Evolutionary conservation across 805 yeast species (phyloP).

Genomic region (Yarrowia hollandica): DNA sequence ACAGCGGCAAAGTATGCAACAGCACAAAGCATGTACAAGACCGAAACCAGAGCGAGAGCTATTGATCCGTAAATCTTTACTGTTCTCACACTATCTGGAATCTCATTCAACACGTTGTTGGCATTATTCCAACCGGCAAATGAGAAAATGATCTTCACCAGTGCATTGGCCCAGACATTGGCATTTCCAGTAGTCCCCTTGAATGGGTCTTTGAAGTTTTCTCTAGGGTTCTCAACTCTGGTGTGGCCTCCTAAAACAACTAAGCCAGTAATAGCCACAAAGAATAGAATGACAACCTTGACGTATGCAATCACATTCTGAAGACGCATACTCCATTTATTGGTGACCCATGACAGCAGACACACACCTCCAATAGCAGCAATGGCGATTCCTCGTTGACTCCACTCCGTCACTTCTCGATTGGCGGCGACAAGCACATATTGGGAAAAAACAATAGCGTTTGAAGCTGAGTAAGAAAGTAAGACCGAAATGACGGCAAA

Average conservation of each 20-base stretch:
- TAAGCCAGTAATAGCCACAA: conserved; percentile 52
- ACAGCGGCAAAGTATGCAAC: conserved; percentile 59
- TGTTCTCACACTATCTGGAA: conserved; percentile 56
- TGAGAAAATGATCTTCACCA: conserved; percentile 61
- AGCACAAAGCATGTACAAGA: conserved; percentile 56
- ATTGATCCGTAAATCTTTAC: conserved; percentile 59
- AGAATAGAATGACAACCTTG: conserved; percentile 52
- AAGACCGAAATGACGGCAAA: conserved; percentile 55
- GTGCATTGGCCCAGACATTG: conserved; percentile 56
- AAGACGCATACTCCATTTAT: conserved; percentile 52
- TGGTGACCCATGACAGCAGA: conserved; percentile 51
- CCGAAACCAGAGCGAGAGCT: conserved; percentile 54
- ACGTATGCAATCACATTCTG: conserved; percentile 57
- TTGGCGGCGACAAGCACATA: conserved; percentile 52
- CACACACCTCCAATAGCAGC: conserved; percentile 50
- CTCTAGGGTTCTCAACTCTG: conserved; percentile 38
- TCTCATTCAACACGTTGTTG: conserved; percentile 60
- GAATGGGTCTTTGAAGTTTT: conserved; percentile 47
- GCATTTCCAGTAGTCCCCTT: conserved; percentile 35
- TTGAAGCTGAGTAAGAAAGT: conserved; percentile 61
- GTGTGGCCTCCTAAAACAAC: conserved; percentile 45
- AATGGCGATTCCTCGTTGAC: conserved; percentile 53
- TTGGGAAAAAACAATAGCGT: conserved; percentile 64
- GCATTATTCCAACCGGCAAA: conserved; percentile 73
- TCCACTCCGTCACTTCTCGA: conserved; percentile 42